Conservation (phyloP, 2,329 filamentous ascomycete species). For the Phaeosphaeriaceae sp. region DNA sequence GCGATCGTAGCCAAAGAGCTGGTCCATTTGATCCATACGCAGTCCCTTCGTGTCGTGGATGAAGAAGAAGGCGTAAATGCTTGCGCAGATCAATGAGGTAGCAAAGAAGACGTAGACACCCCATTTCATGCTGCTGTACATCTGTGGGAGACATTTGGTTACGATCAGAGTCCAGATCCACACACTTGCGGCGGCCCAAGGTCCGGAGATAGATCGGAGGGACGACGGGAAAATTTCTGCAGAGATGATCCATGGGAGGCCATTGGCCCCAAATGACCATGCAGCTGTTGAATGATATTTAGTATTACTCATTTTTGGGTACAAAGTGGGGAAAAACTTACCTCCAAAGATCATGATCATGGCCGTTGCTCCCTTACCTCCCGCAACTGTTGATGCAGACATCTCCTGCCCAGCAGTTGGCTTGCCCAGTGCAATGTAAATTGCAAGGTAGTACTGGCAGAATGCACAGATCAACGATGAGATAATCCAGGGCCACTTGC, state of each 20-base stretch:
- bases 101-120: constrained; percentile 53
- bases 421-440: constrained; percentile 46
- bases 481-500: constrained; percentile 48
- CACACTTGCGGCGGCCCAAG: constrained; percentile 45
- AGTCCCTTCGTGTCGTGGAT: constrained; percentile 50
- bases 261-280: constrained; percentile 51
- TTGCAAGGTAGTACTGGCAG: constrained; percentile 48
- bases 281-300: constrained; percentile 5
- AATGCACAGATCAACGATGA: constrained; percentile 45
- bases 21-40: constrained; percentile 48
- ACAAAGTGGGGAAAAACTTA: too few species aligned
- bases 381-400: constrained; percentile 43
- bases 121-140: constrained; percentile 50
- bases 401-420: constrained; percentile 34
- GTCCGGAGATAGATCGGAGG: constrained; percentile 48
- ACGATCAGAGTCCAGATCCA: constrained; percentile 51
- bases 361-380: constrained; percentile 49
- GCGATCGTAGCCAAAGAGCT: constrained; percentile 43
- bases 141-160: constrained; percentile 50
- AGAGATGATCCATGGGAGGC: constrained; percentile 54
- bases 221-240: constrained; percentile 53
- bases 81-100: constrained; percentile 44
- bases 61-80: constrained; percentile 50
- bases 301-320: constrained; percentile 29
- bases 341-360: constrained; percentile 51